Evolutionary conservation across 805 yeast genomes (phyloP).

Genomic region (Schwanniomyces vanrijiae): DNA sequence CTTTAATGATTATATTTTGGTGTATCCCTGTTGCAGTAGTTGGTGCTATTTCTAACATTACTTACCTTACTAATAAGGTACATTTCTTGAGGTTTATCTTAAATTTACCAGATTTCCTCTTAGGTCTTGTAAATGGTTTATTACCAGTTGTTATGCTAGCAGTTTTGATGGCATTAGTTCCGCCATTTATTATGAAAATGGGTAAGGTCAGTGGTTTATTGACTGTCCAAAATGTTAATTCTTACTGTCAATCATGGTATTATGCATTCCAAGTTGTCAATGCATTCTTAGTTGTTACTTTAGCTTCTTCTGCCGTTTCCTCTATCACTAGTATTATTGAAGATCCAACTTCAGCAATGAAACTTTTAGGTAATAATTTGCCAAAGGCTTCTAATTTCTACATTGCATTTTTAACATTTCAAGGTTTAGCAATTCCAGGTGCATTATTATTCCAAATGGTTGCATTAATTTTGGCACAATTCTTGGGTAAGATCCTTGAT

Average conservation of each 20-base stretch:
- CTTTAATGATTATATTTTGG: constrained; percentile 65
- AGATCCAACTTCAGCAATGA: constrained; percentile 72
- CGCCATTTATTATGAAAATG: constrained; percentile 61
- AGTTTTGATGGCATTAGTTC: constrained; percentile 63
- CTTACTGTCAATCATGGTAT: constrained; percentile 84
- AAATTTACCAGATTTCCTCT: constrained; percentile 49
- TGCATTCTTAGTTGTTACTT: constrained; percentile 80
- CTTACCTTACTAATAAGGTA: constrained; percentile 53
- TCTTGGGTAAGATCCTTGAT: constrained; percentile 71
- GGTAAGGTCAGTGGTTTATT: constrained; percentile 75
- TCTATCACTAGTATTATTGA: constrained; percentile 67
- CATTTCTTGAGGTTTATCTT: constrained; percentile 58
- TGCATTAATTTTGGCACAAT: constrained; percentile 66
- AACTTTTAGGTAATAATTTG: constrained; percentile 67
- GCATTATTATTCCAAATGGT: constrained; percentile 76
- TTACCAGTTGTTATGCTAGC: constrained; percentile 69
- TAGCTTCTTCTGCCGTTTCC: constrained; percentile 82
- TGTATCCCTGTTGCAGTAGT: constrained; percentile 78
- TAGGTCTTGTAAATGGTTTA: constrained; percentile 68
- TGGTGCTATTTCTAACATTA: constrained; percentile 69
- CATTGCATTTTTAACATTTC: constrained; percentile 76
- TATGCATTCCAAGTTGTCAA: constrained; percentile 90
- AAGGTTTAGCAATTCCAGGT: constrained; percentile 79
- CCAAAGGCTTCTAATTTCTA: constrained; percentile 93
- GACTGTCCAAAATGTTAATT: constrained; percentile 70